Base-by-base conservation (phyloP, 331 rosid genomes). In the Quercus tomentella region DNA sequence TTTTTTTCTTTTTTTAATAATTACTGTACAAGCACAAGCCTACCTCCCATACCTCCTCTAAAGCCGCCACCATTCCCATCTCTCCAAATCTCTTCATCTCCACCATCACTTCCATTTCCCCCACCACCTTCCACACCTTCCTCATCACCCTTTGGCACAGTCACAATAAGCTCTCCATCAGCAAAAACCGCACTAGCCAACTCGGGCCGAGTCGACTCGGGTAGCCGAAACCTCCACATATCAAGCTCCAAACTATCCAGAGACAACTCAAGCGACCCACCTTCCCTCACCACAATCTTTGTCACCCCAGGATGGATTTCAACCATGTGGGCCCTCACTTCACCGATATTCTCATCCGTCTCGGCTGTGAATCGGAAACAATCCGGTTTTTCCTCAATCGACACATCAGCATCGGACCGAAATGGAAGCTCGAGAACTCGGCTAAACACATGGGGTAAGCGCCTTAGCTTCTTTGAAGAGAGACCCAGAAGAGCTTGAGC, bases 21-120 rank as follows among this genome's bases (percentile, higher is more conserved):
- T 91, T 80, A 92, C 88, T 93, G 97, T 92, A 96, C 99, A 92
- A 96, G 92, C 82, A 96, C 99, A 60, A 93, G 97, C 73, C 93
- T 89, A 83, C 86, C 88, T 70, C 91, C 89, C 90, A 92, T 84
- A 75, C 89, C 94, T 82, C 88, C 88, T 63, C 91, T 69, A 77
- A 90, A 84, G 56, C 72, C 77, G 45, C 82, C 92, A 61, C 82
- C 94, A 70, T 83, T 80, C 25, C 87, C 94, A 72, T 77, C 88
- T 4, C 79, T 76, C 90, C 90, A 91, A 67, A 82, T 70, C 45
- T 80, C 91, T 56, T 79, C 88, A 63, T 56, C 72, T 52, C 79
- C 86, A 23, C 82, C 88, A 43, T 61, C 81, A 6, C 41, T 82
- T 2, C 75, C 88, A 67, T 49, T 67, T 67, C n/a, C 80, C 10